These are phyloP conservation scores for Paracoccidioides lutzii DNA, from an alignment of 2,329 filamentous ascomycete species.

Conservation along the genomic window DNA sequence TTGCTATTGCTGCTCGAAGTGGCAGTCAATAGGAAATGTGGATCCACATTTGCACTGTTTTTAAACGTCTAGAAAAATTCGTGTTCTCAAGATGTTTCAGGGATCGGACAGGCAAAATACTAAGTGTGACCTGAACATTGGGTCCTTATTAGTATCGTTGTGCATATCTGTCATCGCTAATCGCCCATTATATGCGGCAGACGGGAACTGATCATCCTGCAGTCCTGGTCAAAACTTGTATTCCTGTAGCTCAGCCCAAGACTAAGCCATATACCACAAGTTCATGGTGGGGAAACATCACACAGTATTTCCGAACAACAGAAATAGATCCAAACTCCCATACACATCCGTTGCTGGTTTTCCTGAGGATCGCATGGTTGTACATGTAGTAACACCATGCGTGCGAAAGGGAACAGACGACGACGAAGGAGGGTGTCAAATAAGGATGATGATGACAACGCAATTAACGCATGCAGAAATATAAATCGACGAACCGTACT, in stretches of 20 bases:
- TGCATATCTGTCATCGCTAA: neutral
- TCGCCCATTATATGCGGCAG: neutral
- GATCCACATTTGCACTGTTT: neutral
- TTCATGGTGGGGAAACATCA: neutral
- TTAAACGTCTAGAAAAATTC: slow-evolving; percentile 1
- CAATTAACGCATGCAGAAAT: neutral
- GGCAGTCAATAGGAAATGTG: neutral
- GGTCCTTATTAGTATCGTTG: neutral
- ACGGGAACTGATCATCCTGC: neutral
- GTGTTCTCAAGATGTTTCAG: neutral
- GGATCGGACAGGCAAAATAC: neutral
- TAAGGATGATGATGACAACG: neutral
- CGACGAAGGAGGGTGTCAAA: neutral
- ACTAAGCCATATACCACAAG: neutral
- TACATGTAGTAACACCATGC: neutral
- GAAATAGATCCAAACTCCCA: neutral
- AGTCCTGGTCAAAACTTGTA: neutral
- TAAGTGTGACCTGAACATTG: neutral
- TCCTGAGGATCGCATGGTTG: neutral
- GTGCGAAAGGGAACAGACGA: neutral
- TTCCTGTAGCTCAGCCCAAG: neutral
- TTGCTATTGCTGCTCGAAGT: neutral
- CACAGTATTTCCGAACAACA: neutral
- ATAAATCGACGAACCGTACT: neutral
- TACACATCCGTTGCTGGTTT: neutral